Base-by-base conservation (phyloP, 2,329 filamentous ascomycete species). In the Chaetothyriales sp. region DNA sequence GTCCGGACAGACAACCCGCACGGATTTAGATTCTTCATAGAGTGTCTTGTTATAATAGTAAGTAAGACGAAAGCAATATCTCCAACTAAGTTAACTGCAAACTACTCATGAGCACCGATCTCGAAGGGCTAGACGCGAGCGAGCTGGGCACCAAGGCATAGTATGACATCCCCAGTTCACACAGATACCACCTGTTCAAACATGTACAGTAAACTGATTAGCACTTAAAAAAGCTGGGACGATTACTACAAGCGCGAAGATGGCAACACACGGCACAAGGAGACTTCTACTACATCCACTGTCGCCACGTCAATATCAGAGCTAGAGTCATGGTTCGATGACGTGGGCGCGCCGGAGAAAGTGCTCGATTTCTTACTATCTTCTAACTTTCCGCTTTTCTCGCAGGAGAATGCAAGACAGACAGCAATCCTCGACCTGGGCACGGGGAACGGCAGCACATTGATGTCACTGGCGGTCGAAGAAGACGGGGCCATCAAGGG, bases 371-470 rank as follows among this genome's bases (percentile, higher is more conserved):
- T 84, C 65, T 77, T 94, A 6, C 72, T 72, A 2, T 69, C 72
- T 2, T 67, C 72, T 13, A 67, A 67, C 1, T 69, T 73, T 25
- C 65, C 79, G 56, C 61, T 71, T 4, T 40, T 40, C 33, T 63
- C 70, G 29, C 29, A 47, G 18, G 43, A 46, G 46, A 47, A 56
- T n/a, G 51, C 43, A 33, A 49, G 18, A 47, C 61, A 62, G 56
- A 69, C 57, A 44, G 65, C 48, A 5, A 54, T 61, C 13, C 74
- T 97, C 0, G 92, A 98, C 65, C 76, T 98, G 0, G 92, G 92
- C 18, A 95, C 89, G 9, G 92, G 92, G 1, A 98, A 98, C 69
- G 92, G 90, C 1, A 87, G 89, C 61, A 77, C 97, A 64, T 74
- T 97, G n/a, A 86, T 92, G 60, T 76, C 82, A n/a, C 72, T 97